Evolutionary conservation across 495 filamentous ascomycete genomes (phyloP).

Genomic region (Jackrogersella minutella): DNA sequence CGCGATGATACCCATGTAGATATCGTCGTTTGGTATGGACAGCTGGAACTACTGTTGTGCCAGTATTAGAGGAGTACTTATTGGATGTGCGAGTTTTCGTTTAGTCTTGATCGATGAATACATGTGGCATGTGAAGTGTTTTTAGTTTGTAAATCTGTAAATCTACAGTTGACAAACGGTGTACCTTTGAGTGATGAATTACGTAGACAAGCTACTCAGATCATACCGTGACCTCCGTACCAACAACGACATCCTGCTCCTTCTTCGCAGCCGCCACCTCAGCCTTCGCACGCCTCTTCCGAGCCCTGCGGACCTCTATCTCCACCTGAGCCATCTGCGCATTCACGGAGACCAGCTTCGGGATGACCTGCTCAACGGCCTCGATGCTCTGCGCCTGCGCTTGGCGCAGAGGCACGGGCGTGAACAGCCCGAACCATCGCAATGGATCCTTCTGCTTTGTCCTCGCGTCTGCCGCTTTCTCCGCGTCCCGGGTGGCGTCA

Average conservation of each 20-base stretch:
- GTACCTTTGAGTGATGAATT: no score
- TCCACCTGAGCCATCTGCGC: slow-evolving; percentile 59
- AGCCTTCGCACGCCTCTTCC: slow-evolving; percentile 59
- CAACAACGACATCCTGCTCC: slow-evolving; percentile 8
- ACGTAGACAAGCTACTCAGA: not conserved
- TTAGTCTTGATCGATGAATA: no score
- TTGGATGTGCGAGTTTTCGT: not conserved
- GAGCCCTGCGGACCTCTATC: slow-evolving; percentile 58
- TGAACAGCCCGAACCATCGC: slow-evolving; percentile 74
- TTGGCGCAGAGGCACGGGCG: slow-evolving; percentile 64
- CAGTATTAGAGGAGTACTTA: not conserved
- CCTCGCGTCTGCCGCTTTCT: slow-evolving; percentile 1
- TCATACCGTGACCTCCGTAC: slow-evolving; percentile 26
- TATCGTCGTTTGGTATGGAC: slow-evolving; percentile 3
- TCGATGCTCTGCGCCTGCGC: slow-evolving; percentile 61
- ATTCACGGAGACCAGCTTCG: slow-evolving; percentile 52
- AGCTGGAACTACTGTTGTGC: not conserved
- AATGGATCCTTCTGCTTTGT: slow-evolving; percentile 61
- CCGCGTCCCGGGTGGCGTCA: not conserved
- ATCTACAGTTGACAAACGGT: no score
- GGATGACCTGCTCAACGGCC: slow-evolving; percentile 56
- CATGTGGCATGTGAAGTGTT: no score
- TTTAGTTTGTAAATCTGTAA: no score
- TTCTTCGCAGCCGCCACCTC: slow-evolving; percentile 31
- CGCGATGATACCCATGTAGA: slow-evolving; percentile 26